A percentile compares a stretch with the other conserved stretches of the same genome.
phyloP scores from a whole-genome alignment of 805 yeast species.

The Saturnispora galanensis region DNA sequence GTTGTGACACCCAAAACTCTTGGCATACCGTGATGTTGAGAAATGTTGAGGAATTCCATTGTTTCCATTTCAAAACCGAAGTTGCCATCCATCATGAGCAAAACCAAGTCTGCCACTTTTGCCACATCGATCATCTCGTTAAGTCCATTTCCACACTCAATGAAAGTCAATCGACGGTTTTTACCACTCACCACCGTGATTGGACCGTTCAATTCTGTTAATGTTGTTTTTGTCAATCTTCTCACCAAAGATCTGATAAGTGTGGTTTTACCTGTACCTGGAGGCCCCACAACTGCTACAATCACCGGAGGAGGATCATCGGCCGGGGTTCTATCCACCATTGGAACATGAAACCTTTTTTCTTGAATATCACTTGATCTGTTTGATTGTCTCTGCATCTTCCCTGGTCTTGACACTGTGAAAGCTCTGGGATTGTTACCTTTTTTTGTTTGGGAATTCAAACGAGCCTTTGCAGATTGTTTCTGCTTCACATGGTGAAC shows the following conservation, averaged over 20 bases:
- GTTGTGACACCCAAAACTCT: slow-evolving; percentile 92
- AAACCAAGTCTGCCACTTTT: slow-evolving; percentile 86
- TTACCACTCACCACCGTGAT: slow-evolving; percentile 95
- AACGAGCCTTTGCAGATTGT: slow-evolving; percentile 70
- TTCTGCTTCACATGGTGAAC: slow-evolving; percentile 60
- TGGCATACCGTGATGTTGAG: slow-evolving; percentile 99
- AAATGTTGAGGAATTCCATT: slow-evolving; percentile 93
- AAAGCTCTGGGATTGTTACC: slow-evolving; percentile 81
- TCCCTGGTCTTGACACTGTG: slow-evolving; percentile 77
- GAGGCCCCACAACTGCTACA: slow-evolving; percentile 96
- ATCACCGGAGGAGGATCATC: slow-evolving; percentile 96
- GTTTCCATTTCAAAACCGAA: slow-evolving; percentile 99
- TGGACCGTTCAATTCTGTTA: slow-evolving; percentile 88
- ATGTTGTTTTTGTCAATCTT: slow-evolving; percentile 76
- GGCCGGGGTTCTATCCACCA: slow-evolving; percentile 95
- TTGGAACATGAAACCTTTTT: slow-evolving; percentile 85
- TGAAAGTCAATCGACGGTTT: slow-evolving; percentile 80
- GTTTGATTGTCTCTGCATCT: slow-evolving; percentile 72
- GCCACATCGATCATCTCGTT: slow-evolving; percentile 96
- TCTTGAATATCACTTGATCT: slow-evolving; percentile 79
- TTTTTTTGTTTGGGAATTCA: slow-evolving; percentile 50
- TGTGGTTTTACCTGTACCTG: slow-evolving; percentile 96
- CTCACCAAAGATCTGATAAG: slow-evolving; percentile 81
- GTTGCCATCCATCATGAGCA: slow-evolving; percentile 88
- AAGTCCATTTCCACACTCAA: slow-evolving; percentile 87